These are phyloP conservation scores for Pythium myriotylum DNA, from an alignment of 352 stramenopile species.

Conservation along the genomic window DNA sequence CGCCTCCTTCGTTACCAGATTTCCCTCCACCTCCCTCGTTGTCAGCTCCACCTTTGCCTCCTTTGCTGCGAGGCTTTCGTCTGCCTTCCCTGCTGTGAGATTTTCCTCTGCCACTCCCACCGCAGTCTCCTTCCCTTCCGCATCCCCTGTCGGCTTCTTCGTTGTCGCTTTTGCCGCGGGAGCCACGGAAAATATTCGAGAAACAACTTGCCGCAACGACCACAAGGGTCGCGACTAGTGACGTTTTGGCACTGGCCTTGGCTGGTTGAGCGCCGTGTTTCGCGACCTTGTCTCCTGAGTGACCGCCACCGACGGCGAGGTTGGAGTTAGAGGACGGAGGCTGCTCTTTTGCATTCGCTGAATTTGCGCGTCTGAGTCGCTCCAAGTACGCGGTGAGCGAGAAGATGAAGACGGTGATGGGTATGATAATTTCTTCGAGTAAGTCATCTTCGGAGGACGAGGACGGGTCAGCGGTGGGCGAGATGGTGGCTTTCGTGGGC, in stretches of 20 bases:
- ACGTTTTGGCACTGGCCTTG: too few species aligned
- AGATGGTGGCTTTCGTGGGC: background rate
- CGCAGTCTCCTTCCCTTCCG: conserved; percentile 2
- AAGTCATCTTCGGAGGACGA: background rate
- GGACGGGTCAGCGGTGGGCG: background rate
- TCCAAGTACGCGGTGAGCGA: background rate
- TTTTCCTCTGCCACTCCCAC: too few species aligned
- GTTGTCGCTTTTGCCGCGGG: background rate
- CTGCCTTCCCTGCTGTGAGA: too few species aligned
- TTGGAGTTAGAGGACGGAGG: too few species aligned
- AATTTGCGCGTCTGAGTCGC: background rate
- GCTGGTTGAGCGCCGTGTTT: too few species aligned
- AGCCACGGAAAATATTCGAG: too few species aligned
- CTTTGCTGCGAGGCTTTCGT: too few species aligned
- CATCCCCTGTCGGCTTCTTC: background rate
- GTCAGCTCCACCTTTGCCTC: conserved; percentile 13
- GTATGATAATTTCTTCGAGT: too few species aligned
- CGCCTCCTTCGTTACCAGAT: conserved; percentile 18
- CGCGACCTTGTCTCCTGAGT: background rate
- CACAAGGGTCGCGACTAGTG: too few species aligned
- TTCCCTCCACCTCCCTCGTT: conserved; percentile 7
- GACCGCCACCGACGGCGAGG: background rate
- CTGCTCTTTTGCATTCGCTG: background rate
- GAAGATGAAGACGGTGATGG: conserved; percentile 9
- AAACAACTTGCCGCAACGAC: too few species aligned